Evolutionary conservation across 2,329 filamentous ascomycete species (phyloP), one percentile per base, ranked within the genome.

Genomic region (Chalara sp.): DNA sequence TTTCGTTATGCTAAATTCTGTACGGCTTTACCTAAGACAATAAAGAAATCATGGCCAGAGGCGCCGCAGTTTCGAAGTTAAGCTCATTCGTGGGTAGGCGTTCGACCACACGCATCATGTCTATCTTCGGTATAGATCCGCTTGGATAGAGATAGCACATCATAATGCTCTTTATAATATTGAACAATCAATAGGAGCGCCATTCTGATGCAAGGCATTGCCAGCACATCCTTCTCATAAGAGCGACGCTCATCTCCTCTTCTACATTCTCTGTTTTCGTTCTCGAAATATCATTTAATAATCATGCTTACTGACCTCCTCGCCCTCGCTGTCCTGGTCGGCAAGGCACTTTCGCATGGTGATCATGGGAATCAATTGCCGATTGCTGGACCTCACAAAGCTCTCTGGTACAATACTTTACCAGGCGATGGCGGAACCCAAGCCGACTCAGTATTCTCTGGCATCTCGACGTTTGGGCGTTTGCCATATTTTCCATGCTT

Each of bases 371-470:
- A 57, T 30, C 64, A 66, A 45, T 45, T 61, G 29, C 58, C 61
- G 44, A 65, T 66, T 42, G 52, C 55, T 46, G 88, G 89, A 0
- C 88, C 89, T 41, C 85, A 84, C 60, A 75, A 87, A 65, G 78
- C 80, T 31, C 66, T 93, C 44, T 95, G 89, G 89, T 95, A 92
- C 68, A 92, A 89, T 66, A 83, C 74, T 1, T 72, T 95, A 5
- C 89, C 89, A 4, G 89, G 88, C 35, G 89, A 93, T 68, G 88
- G 89, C 30, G 89, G 88, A 50, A 93, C 82, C 39, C 87, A 93
- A 85, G 88, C 88, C 53, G 88, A 95, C 67, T 90, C 87, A 0
- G 87, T 93, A 52, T 95, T 93, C 70, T 92, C 87, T 1, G 89
- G 89, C 31, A 93, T 95, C 63, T 87, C 86, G 1, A 95, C 89